These are phyloP conservation scores for Chaetomiaceae sp. DNA, from an alignment of 2,329 filamentous ascomycete genomes.

Conservation along the genomic window DNA sequence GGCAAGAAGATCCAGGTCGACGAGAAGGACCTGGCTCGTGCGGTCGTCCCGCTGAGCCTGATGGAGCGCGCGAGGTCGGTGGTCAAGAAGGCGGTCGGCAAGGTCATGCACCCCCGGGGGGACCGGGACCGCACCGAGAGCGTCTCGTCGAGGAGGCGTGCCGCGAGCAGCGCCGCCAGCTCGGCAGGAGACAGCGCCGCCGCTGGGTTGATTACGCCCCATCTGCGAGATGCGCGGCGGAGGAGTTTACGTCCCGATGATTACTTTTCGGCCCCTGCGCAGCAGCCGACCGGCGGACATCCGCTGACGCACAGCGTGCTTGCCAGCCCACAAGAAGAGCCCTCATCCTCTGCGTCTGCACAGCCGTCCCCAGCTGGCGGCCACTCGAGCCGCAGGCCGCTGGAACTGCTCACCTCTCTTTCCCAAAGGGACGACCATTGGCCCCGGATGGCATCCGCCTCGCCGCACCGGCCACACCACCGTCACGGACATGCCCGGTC, in stretches of 20 bases:
- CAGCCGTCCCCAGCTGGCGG: neutral
- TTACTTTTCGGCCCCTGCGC: constrained; percentile 44
- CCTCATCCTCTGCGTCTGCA: constrained; percentile 26
- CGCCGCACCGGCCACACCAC: constrained; percentile 30
- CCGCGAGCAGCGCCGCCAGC: constrained; percentile 60
- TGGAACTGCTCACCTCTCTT: constrained; percentile 35
- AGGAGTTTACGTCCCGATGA: constrained; percentile 51
- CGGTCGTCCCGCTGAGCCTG: constrained; percentile 84
- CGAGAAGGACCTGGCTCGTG: constrained; percentile 80
- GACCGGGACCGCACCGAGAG: constrained; percentile 57
- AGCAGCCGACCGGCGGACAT: constrained; percentile 56
- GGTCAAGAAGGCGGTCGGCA: constrained; percentile 63
- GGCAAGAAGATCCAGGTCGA: constrained; percentile 90
- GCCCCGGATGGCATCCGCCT: constrained; percentile 31
- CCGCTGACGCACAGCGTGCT: constrained; percentile 71
- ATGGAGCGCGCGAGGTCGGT: constrained; percentile 79
- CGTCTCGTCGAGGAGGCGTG: constrained; percentile 49
- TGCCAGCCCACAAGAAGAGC: constrained; percentile 58
- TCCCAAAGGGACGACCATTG: constrained; percentile 34
- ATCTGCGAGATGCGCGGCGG: constrained; percentile 51
- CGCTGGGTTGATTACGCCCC: constrained; percentile 45
- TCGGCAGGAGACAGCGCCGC: constrained; percentile 54
- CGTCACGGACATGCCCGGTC: constrained; percentile 44
- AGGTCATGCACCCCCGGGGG: constrained; percentile 57
- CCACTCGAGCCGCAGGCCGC: constrained; percentile 28